Conservation (phyloP, 176 grass and related monocot species). For the Oryza punctata region DNA sequence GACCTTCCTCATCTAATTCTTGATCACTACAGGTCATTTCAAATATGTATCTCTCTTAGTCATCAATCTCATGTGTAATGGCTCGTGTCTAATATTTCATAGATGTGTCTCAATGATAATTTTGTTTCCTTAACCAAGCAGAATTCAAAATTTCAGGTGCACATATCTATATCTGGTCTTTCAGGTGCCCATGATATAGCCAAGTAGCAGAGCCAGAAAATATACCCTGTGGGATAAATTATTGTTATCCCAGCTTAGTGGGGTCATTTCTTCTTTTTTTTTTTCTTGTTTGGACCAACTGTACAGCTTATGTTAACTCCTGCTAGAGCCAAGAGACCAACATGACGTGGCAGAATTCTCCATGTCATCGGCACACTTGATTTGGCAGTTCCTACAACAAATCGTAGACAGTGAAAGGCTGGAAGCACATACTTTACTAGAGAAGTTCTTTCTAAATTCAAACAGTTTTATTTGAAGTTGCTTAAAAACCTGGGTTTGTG, state of each 20-base stretch:
- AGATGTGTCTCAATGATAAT: neutral
- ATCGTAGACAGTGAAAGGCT: too few species aligned
- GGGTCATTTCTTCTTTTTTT: neutral
- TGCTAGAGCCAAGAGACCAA: neutral
- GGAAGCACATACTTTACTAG: neutral
- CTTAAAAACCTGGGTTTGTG: neutral
- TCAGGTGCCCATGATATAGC: neutral
- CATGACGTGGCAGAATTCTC: neutral
- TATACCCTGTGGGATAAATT: neutral
- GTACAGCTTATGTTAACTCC: neutral
- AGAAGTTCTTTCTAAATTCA: neutral
- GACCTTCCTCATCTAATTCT: neutral
- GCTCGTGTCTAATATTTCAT: too few species aligned
- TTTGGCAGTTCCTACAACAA: too few species aligned
- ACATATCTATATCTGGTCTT: too few species aligned
- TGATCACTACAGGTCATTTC: neutral
- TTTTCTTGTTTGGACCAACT: too few species aligned
- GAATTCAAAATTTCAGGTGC: neutral
- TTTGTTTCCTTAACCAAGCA: neutral
- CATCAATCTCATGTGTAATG: neutral
- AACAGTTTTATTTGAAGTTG: neutral
- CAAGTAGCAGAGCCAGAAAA: neutral
- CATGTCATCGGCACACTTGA: neutral
- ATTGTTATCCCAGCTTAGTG: neutral
- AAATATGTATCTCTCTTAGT: neutral